phyloP scores from a whole-genome alignment of 331 rosid genomes.

The Acacia pycnantha region DNA sequence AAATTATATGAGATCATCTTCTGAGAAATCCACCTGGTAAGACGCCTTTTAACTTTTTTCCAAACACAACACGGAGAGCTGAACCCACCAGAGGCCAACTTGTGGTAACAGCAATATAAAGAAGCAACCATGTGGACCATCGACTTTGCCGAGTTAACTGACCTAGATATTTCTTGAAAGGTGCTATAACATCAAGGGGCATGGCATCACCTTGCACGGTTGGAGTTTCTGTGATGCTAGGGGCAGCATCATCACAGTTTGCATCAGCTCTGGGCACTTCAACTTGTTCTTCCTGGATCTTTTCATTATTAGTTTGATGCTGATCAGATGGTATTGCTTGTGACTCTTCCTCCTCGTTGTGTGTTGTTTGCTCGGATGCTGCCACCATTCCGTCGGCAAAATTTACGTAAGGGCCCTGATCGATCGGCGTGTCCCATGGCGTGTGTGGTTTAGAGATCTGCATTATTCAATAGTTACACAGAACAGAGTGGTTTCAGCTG shows the following conservation, averaged over 20 bases:
- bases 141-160: conserved; percentile 50
- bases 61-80: conserved; percentile 47
- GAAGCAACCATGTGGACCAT: conserved; percentile 75
- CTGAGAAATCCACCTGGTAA: conserved; percentile 48
- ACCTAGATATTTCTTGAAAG: conserved; percentile 52
- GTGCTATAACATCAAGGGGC: conserved; percentile 35
- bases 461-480: conserved; percentile 32
- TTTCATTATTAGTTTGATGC: conserved; percentile 19
- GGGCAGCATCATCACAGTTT: conserved; percentile 18
- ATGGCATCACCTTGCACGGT: conserved; percentile 23
- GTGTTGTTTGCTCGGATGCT: conserved; percentile 50
- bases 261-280: conserved; percentile 19
- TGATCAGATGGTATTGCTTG: conserved; percentile 27
- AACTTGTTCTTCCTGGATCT: conserved; percentile 23
- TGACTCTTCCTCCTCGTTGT: conserved; percentile 36
- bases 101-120: conserved; percentile 67
- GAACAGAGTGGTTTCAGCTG: conserved; percentile 29
- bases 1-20: conserved; percentile 35
- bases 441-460: conserved; percentile 41
- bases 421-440: conserved; percentile 50
- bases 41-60: conserved; percentile 53
- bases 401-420: conserved; percentile 84
- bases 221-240: conserved; percentile 21
- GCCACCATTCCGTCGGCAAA: conserved; percentile 81
- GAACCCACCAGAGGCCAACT: conserved; percentile 94